These are phyloP conservation scores for Pythium myriotylum DNA, from an alignment of 352 stramenopile genomes.

Conservation along the genomic window DNA sequence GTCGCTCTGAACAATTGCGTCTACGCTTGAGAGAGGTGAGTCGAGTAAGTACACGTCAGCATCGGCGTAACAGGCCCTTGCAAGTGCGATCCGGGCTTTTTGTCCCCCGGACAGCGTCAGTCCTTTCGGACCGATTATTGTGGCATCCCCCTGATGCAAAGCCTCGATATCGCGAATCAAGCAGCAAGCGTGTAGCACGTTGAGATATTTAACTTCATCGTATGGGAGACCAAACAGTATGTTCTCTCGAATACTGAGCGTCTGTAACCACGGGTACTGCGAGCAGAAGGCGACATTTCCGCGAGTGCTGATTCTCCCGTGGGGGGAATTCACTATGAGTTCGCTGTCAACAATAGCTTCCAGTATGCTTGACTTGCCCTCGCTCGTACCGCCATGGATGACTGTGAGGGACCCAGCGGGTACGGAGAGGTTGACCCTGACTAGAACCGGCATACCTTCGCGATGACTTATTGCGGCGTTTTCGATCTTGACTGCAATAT, in stretches of 20 bases:
- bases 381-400: conserved; percentile 25
- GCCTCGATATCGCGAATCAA: conserved; percentile 79
- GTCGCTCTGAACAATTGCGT: conserved; percentile 90
- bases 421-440: conserved; percentile 9
- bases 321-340: neutral
- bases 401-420: conserved; percentile 27
- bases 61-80: conserved; percentile 49
- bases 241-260: conserved; percentile 89
- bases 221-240: conserved; percentile 85
- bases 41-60: conserved; percentile 80
- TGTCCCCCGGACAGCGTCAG: conserved; percentile 92
- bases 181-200: conserved; percentile 62
- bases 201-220: conserved; percentile 36
- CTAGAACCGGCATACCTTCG: neutral
- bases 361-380: conserved; percentile 32
- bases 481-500: too few relatives aligned
- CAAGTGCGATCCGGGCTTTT: conserved; percentile 62
- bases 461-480: too few relatives aligned
- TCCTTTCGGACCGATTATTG: conserved; percentile 93
- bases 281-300: conserved; percentile 37
- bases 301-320: conserved; percentile 8
- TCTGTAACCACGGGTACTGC: conserved; percentile 91
- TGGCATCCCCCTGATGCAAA: conserved; percentile 81
- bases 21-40: conserved; percentile 88
- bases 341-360: conserved; percentile 23